These are phyloP conservation scores for Parathielavia appendiculata DNA, from an alignment of 495 filamentous ascomycete species.

Conservation along the genomic window DNA sequence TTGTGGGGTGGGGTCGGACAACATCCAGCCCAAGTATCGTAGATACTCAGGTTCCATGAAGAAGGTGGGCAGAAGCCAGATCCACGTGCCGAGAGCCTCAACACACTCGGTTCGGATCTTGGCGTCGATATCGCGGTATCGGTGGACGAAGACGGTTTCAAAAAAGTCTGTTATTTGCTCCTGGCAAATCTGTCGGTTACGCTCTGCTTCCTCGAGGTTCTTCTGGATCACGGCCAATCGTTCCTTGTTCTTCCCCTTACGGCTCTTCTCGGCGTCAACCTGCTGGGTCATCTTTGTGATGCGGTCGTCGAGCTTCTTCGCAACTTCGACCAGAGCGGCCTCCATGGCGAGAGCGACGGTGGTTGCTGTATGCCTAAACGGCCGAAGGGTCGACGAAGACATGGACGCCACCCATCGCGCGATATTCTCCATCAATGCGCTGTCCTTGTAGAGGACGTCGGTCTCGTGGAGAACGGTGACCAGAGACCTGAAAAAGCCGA, in stretches of 20 bases:
- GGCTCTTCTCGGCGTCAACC: constrained; percentile 67
- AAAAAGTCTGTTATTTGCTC: constrained; percentile 72
- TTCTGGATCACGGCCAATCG: constrained; percentile 59
- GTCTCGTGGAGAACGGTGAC: constrained; percentile 69
- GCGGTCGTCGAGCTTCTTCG: constrained; percentile 59
- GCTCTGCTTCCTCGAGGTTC: constrained; percentile 58
- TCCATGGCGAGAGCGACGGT: constrained; percentile 71
- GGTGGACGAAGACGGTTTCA: constrained; percentile 85
- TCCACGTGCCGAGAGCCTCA: constrained; percentile 79
- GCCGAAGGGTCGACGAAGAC: constrained; percentile 74
- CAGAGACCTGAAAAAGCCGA: constrained; percentile 69
- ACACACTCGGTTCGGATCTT: constrained; percentile 82
- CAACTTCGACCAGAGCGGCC: constrained; percentile 61
- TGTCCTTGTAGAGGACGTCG: constrained; percentile 68
- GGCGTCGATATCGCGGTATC: constrained; percentile 89
- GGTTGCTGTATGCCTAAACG: constrained; percentile 90
- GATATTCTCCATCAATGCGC: constrained; percentile 73
- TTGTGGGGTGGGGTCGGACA: constrained; percentile 67
- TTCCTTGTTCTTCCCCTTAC: constrained; percentile 60
- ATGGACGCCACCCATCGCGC: constrained; percentile 79
- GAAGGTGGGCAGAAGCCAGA: constrained; percentile 69
- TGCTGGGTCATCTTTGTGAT: constrained; percentile 76
- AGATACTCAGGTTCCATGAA: constrained; percentile 86
- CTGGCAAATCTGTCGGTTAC: constrained; percentile 59
- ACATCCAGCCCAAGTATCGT: constrained; percentile 90